Evolutionary conservation across 352 stramenopile species (phyloP).

Genomic region (Pythium myriotylum): DNA sequence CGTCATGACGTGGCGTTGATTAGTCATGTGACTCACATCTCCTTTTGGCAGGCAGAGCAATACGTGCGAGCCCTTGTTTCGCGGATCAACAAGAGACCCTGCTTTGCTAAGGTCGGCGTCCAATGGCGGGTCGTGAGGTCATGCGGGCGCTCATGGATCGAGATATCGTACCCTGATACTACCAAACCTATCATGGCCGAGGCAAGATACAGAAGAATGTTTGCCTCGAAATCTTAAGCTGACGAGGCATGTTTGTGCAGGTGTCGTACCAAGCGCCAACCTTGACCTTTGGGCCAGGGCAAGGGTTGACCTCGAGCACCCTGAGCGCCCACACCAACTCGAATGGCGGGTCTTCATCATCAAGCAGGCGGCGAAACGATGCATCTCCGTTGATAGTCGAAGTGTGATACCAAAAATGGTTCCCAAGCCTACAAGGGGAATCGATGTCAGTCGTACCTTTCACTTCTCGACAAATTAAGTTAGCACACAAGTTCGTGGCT

Average conservation of each 20-base stretch:
- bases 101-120: conserved; percentile 56
- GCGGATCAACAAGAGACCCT: conserved; percentile 65
- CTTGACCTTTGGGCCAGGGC: conserved; percentile 5
- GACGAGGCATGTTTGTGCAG: no score
- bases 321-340: conserved; percentile 7
- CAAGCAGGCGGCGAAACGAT: conserved; percentile 5
- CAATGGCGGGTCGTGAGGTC: conserved; percentile 62
- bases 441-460: no score
- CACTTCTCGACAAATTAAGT: no score
- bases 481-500: not conserved
- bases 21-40: not conserved
- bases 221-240: no score
- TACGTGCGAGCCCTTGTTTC: conserved; percentile 61
- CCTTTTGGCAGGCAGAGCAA: conserved; percentile 51
- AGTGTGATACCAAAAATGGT: conserved; percentile 6
- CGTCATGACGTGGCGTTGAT: conserved; percentile 8
- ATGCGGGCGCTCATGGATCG: conserved; percentile 70
- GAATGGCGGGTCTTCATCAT: conserved; percentile 4
- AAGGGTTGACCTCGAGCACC: not conserved
- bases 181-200: conserved; percentile 31
- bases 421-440: no score
- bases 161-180: conserved; percentile 59
- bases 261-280: conserved; percentile 20
- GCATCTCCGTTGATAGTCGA: conserved; percentile 26
- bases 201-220: conserved; percentile 1